These are phyloP conservation scores for Cryphonectria nitschkei DNA, from an alignment of 2,329 filamentous ascomycete genomes.

Conservation along the genomic window DNA sequence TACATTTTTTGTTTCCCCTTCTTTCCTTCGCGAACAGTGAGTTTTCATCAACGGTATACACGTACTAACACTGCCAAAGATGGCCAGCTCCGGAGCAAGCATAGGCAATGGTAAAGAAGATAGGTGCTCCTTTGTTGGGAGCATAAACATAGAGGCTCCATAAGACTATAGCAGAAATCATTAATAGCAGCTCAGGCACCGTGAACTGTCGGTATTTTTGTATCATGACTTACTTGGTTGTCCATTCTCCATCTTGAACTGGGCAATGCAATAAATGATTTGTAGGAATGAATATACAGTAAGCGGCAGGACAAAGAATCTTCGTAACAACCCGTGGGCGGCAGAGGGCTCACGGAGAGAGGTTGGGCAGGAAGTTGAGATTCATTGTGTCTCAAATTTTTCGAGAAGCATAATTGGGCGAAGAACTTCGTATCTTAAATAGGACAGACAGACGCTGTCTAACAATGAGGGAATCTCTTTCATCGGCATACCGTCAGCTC, in stretches of 20 bases:
- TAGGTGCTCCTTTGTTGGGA: conserved; percentile 57
- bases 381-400: neutral
- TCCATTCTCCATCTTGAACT: neutral
- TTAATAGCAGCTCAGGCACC: neutral
- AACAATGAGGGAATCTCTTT: neutral
- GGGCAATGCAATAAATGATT: neutral
- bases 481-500: neutral
- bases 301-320: neutral
- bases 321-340: neutral
- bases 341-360: neutral
- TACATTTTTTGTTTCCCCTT: too few species aligned
- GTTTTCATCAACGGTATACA: neutral
- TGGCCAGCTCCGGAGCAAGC: conserved; percentile 51
- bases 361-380: neutral
- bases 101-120: conserved; percentile 55
- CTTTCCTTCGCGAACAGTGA: too few species aligned
- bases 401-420: neutral
- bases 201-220: neutral
- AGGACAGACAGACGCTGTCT: neutral
- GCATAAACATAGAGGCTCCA: conserved; percentile 51
- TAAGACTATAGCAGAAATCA: neutral
- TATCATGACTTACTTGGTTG: neutral
- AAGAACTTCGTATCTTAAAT: neutral
- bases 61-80: conserved; percentile 54
- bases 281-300: neutral